Percentiles rank a stretch among this genome's conserved stretches.
These are phyloP conservation scores for Anethum foeniculum DNA, from an alignment of 140 eudicot species.

Conservation along the genomic window DNA sequence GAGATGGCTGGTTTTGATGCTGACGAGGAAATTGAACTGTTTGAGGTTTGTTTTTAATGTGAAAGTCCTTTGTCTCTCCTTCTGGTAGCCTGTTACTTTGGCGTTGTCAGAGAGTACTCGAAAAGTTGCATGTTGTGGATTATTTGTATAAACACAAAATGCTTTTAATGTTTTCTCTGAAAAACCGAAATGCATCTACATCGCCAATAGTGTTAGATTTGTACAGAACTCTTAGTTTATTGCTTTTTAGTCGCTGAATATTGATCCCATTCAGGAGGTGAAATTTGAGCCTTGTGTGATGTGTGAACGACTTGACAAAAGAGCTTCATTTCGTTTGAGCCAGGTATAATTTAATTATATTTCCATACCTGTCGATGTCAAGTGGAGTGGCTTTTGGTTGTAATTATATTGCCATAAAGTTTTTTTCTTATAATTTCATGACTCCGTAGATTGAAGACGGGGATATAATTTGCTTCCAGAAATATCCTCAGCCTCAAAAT, in stretches of 20 bases:
- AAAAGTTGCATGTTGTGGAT: neutral
- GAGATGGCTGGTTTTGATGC: conserved; percentile 81
- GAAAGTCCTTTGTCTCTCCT: neutral
- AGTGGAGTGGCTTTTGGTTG: neutral
- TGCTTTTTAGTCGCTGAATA: neutral
- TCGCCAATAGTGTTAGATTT: neutral
- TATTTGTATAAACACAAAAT: neutral
- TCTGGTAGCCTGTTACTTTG: neutral
- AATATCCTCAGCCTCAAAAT: conserved; percentile 37
- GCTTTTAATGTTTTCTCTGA: neutral
- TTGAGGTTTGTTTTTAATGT: conserved; percentile 47
- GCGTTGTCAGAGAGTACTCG: neutral
- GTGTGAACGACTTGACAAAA: conserved; percentile 83
- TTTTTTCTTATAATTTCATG: neutral
- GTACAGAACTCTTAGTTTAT: neutral
- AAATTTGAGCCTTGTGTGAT: conserved; percentile 84
- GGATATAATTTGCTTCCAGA: conserved; percentile 92
- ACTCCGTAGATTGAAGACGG: conserved; percentile 72
- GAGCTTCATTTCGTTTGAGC: conserved; percentile 57
- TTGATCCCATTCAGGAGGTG: conserved; percentile 49
- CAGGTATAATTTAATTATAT: conserved; percentile 38
- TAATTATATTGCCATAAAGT: neutral
- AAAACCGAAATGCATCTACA: neutral
- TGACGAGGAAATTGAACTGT: conserved; percentile 79
- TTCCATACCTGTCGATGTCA: neutral